A percentile compares a stretch with the other conserved stretches of the same genome.
Evolutionary conservation across 768 basidiomycete species (phyloP).

Genomic region (Tephrocybe sp.): DNA sequence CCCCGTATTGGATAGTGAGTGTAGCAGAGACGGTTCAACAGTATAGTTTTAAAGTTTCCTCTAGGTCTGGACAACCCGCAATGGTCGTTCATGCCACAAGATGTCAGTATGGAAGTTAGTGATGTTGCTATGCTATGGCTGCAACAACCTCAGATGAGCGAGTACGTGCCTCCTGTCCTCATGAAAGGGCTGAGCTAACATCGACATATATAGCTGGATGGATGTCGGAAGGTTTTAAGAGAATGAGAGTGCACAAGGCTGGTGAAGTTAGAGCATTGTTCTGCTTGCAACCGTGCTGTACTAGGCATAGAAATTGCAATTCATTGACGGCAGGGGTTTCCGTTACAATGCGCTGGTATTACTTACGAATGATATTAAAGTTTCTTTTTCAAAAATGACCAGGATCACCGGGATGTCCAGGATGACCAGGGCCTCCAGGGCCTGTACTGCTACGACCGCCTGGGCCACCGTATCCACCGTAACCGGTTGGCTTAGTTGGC

Average conservation of each 20-base stretch:
- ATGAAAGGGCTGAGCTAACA: neutral
- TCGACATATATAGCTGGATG: conserved; percentile 6
- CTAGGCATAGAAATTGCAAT: neutral
- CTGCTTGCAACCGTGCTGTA: neutral
- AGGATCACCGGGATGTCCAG: conserved; percentile 11
- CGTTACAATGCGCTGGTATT: too few species aligned
- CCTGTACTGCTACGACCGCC: conserved; percentile 6
- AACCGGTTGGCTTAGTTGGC: conserved; percentile 2
- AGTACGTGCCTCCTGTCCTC: neutral
- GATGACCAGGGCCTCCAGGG: conserved; percentile 8
- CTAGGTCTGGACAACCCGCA: conserved; percentile 1
- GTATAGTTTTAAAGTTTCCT: neutral
- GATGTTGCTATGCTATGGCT: conserved; percentile 14
- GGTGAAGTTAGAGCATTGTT: neutral
- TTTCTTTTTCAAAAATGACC: too few species aligned
- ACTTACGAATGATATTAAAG: too few species aligned
- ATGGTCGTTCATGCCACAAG: conserved; percentile 7
- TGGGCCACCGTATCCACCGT: conserved; percentile 11
- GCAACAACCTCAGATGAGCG: conserved; percentile 13
- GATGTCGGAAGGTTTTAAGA: conserved; percentile 4
- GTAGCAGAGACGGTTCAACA: too few species aligned
- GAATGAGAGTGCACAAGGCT: neutral
- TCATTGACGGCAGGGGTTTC: too few species aligned
- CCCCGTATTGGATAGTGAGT: conserved; percentile 2
- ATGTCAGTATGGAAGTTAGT: conserved; percentile 10